Base-by-base conservation (phyloP, 768 basidiomycete genomes). In the Pleurotus sapidus region DNA sequence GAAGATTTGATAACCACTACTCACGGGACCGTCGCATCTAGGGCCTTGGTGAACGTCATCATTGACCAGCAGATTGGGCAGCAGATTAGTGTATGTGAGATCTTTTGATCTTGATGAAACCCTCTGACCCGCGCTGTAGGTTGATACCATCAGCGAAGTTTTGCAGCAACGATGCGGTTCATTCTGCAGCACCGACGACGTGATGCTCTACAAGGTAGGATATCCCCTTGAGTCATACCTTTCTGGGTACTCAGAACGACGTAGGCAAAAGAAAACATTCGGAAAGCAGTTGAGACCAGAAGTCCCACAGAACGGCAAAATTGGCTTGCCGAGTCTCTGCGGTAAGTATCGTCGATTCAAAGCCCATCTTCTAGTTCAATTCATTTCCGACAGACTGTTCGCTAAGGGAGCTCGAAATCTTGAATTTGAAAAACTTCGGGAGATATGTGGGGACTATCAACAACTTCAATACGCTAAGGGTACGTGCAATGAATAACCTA, bases 41-140 rank as follows among this genome's bases (percentile, higher is more conserved):
- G 93, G 61, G 88, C 88, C 11, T 74, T 99, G 40, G 95, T 98
- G 9, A 98, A 96, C 61, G 88, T 95, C 30, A 84, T 99, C 62
- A 98, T 99, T 63, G 93, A 99, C 70, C 94, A 96, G 67, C 97
- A 99, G 69, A 98, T 98, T 63, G 92, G 92, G 18, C 93, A 96
- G 67, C 95, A 98, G 68, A 91, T 95, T 51, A 94, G 92, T 62
- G 95, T 95, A 70, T 64, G 90, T 70, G 24, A 34, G 37, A n/a
- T 12, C 25, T 7, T 15, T 15, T 18, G 30, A 46, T 48, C 12
- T 55, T 37, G 30, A 24, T n/a, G 43, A 17, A 18, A 39, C n/a
- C 34, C 27, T 20, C 51, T 59, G 40, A 60, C 51, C 59, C 51
- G 62, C 58, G n/a, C 12, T 58, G 25, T 58, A 96, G 95, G 92